phyloP scores from a whole-genome alignment of 495 filamentous ascomycete species.

The Penicillium silybi region DNA sequence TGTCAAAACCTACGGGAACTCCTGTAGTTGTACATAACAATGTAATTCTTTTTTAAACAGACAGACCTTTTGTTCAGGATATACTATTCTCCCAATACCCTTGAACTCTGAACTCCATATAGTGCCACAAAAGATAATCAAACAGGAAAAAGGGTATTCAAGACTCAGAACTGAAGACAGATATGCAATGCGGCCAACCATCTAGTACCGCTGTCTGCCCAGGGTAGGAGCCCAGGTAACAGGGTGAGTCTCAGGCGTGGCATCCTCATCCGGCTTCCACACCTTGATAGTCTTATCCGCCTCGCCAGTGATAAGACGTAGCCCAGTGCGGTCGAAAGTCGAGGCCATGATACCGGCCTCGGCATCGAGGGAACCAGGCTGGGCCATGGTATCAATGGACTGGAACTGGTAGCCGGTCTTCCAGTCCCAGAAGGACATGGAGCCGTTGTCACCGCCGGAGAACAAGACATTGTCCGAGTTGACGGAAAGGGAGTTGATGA shows the following conservation, averaged over 20 bases:
- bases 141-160: constrained; percentile 22
- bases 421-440: constrained; percentile 99
- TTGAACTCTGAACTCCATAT: constrained; percentile 29
- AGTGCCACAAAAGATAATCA: constrained; percentile 20
- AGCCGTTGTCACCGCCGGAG: constrained; percentile 93
- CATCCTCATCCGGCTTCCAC: constrained; percentile 87
- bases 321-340: constrained; percentile 82
- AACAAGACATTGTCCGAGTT: constrained; percentile 96
- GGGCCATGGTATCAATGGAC: constrained; percentile 79
- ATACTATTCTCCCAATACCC: neutral
- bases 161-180: constrained; percentile 9
- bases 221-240: constrained; percentile 89
- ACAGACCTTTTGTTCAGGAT: neutral
- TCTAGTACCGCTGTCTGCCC: constrained; percentile 63
- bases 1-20: neutral
- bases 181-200: neutral
- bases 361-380: constrained; percentile 90
- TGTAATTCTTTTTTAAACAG: no score
- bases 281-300: constrained; percentile 98
- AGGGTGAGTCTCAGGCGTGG: constrained; percentile 87
- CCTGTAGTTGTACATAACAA: neutral
- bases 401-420: constrained; percentile 94
- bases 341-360: constrained; percentile 92
- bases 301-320: constrained; percentile 89
- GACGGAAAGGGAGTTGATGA: constrained; percentile 90